Evolutionary conservation across 2,329 filamentous ascomycete species (phyloP).

Genomic region (Fusarium domesticum): DNA sequence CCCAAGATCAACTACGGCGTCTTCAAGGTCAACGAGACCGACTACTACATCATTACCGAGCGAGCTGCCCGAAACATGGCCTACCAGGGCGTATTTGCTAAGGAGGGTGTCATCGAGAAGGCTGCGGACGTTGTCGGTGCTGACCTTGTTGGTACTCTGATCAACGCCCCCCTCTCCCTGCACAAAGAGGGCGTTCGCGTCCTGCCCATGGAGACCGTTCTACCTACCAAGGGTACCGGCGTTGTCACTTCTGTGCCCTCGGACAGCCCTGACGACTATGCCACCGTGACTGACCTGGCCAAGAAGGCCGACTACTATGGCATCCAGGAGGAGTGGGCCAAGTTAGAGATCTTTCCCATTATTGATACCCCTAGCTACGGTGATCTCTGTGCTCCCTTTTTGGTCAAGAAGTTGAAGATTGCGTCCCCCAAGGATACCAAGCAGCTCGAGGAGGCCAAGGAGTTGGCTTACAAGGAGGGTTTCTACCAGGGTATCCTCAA

Average conservation of each 20-base stretch:
- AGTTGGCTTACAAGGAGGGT: slow-evolving; percentile 93
- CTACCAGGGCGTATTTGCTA: slow-evolving; percentile 81
- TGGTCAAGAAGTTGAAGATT: slow-evolving; percentile 94
- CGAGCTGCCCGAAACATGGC: slow-evolving; percentile 94
- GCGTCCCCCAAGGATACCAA: slow-evolving; percentile 92
- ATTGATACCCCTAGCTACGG: slow-evolving; percentile 87
- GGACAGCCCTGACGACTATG: slow-evolving; percentile 90
- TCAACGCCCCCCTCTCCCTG: slow-evolving; percentile 83
- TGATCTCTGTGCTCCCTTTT: slow-evolving; percentile 74
- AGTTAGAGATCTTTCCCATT: slow-evolving; percentile 83
- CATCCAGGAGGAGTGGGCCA: slow-evolving; percentile 95
- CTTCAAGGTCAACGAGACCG: slow-evolving; percentile 72
- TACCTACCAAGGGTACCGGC: slow-evolving; percentile 90
- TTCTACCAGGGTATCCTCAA: slow-evolving; percentile 94
- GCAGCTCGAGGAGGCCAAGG: slow-evolving; percentile 87
- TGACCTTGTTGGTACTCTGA: slow-evolving; percentile 80
- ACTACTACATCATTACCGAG: slow-evolving; percentile 82
- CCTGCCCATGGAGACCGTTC: slow-evolving; percentile 91
- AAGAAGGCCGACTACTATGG: slow-evolving; percentile 97
- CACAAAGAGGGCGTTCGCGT: slow-evolving; percentile 83
- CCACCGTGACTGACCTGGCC: slow-evolving; percentile 78
- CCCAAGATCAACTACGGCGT: slow-evolving; percentile 87
- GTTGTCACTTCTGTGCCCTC: slow-evolving; percentile 95
- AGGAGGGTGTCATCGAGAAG: slow-evolving; percentile 72
- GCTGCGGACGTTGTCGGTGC: slow-evolving; percentile 73